Evolutionary conservation across 1,284 basidiomycete species (phyloP), one percentile per base, ranked within the genome.

Genomic region (Cryptococcus maquisensis): DNA sequence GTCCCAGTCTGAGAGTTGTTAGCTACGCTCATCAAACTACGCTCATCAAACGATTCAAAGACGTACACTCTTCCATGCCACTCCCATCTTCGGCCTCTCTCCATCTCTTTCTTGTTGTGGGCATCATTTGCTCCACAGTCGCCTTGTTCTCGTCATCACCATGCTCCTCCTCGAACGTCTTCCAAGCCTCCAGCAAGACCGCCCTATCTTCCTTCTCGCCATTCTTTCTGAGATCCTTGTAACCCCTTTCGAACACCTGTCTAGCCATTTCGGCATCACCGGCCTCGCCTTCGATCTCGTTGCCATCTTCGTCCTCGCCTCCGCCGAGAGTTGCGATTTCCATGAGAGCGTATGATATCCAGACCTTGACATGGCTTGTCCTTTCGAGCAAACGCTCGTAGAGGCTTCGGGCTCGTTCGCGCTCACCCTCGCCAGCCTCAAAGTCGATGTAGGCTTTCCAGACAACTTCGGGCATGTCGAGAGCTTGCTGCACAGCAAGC

Each of bases 391-490:
- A 82, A 24, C 93, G 83, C 77, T 98, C 93, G 75, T 96, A 98
- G 51, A 99, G 74, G n/a, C 81, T 80, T 28, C 94, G 81, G 2
- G 90, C 88, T 36, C 84, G 82, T 60, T 89, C 89, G 54, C 92
- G 84, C 68, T 98, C 92, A 61, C 92, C 88, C 74, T 96, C 92
- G 61, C 80, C 78, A 56, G 81, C 81, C 55, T 94, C 91, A 63
- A 91, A 87, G 77, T 98, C 95, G 77, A 98, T 92, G 76, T 93
- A 98, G 4, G 91, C 90, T 72, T 93, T 94, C 92, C 92, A 95
- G n/a, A 97, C 82, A 12, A 97, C 81, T 75, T 99, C 96, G 2
- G 96, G 96, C 92, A 98, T 98, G 54, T 96, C 93, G 40, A 98
- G 81, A n/a, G 86, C 85, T 69, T 98, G 96, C 3, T 86, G 81